Conservation (phyloP, 305 asterid species). For the Fraxinus xanthoxyloides region DNA sequence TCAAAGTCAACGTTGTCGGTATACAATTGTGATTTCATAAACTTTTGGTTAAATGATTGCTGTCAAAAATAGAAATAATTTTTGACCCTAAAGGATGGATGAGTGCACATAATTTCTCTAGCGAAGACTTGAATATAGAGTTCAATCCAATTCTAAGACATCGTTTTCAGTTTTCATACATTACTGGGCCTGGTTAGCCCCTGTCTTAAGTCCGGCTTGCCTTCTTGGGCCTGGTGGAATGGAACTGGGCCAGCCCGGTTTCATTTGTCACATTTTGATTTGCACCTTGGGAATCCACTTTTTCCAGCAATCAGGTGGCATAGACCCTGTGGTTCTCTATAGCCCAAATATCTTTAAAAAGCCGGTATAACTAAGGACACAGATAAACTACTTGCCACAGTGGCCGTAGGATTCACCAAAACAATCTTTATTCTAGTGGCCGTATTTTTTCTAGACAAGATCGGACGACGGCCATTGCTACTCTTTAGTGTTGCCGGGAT, state of each 20-base stretch:
- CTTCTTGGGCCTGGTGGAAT: neutral
- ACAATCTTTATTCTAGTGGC: conserved; percentile 67
- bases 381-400: conserved; percentile 49
- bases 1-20: neutral
- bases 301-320: conserved; percentile 73
- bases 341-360: conserved; percentile 58
- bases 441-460: conserved; percentile 47
- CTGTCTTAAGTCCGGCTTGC: neutral
- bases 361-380: conserved; percentile 44
- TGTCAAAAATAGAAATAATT: neutral
- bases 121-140: neutral
- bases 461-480: conserved; percentile 64
- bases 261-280: conserved; percentile 42
- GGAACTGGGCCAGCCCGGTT: neutral
- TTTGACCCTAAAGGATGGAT: neutral
- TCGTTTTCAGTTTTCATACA: neutral
- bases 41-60: neutral
- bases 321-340: conserved; percentile 63
- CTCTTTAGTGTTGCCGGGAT: conserved; percentile 56
- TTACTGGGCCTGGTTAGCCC: neutral
- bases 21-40: neutral
- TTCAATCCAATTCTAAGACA: neutral
- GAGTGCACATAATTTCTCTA: neutral
- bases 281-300: conserved; percentile 62
- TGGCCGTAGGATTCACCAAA: conserved; percentile 69